Evolutionary conservation across 768 basidiomycete genomes (phyloP), one percentile per base, ranked within the genome.

Genomic region (Serendipita sp.): DNA sequence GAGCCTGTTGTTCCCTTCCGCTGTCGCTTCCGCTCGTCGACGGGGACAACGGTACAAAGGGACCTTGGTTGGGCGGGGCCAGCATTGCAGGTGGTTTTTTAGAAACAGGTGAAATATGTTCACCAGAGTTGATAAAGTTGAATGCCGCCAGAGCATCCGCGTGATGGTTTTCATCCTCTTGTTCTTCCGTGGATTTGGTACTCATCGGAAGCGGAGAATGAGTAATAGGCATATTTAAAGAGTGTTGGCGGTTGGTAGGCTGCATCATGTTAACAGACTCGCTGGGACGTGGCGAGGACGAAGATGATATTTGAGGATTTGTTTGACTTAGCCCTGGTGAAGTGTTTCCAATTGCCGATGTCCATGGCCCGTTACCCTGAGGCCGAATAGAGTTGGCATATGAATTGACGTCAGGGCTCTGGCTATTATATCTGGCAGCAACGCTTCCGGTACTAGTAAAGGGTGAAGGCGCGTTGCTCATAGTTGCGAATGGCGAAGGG

Each of bases 71-170:
- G 23, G 67, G 70, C 16, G 66, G 68, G 10, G 72, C 66, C 8
- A 73, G 72, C 56, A 71, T 70, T 34, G 73, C 73, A 48, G 76
- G 72, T 41, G 74, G 51, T 34, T 72, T 66, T 16, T 54, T 30
- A 11, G 52, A 10, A 54, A 30, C 77, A 23, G 23, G 23, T 23
- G 23, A 23, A 23, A 23, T 23, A 23, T 23, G 23, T 23, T 23
- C 23, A 23, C 23, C 23, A 23, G 23, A 23, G 68, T 83, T 84
- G 65, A 92, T 77, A 74, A 89, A 92, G 35, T 84, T 81, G 70
- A 93, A 70, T 1, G 88, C 90, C 2, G 88, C 90, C 56, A 91
- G 76, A 10, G 84, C 89, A 74, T 91, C 90, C 2, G 71, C 71
- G 23, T 23, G 23, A 23, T 23, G 23, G 30, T 78, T 78, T 32